Base-by-base conservation (phyloP, 495 filamentous ascomycete genomes). In the Lasiosphaeria hispida region DNA sequence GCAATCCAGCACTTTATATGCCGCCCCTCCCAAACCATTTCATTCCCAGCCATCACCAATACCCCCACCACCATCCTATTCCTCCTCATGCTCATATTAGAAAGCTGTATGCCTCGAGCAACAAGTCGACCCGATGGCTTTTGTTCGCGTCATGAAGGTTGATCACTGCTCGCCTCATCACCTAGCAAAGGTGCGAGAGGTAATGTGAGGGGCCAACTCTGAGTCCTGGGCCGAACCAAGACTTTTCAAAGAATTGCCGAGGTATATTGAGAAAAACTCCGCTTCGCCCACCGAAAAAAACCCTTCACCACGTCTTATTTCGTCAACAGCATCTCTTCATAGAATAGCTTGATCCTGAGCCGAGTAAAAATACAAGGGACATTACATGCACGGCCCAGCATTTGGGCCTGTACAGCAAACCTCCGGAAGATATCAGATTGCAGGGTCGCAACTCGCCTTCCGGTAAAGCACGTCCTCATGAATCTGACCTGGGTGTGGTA, bases 241-340 rank as follows among this genome's bases (percentile, higher is more conserved):
- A 45, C 34, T 40, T 52, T 18, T 34, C 35, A 52, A 38, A 54
- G 35, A 17, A 23, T 35, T 37, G 52, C 52, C 39, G 39, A 42
- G 52, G 52, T 54, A 54, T 37, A 54, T 42, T n/a, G 43, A 54
- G 52, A 17, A 42, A 54, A 52, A 23, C 35, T 23, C 43, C 43
- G 18, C 18, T 2, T 38, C 49, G 37, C 35, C 10, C 43, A 15
- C 43, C 30, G 17, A 52, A 52, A 23, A 9, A 18, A 39, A 38
- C 43, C 42, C 8, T 10, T 19, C 42, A 23, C 37, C 13, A 8
- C 49, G 17, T 52, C 14, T 44, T 11, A 4, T 47, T 47, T 47
- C 43, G 43, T 10, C 18, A 19, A 44, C 13, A 47, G 43, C 6
- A 8, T 17, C 15, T 17, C 10, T 7, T 17, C 4, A 47, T 7